Evolutionary conservation across 2,329 filamentous ascomycete species (phyloP), one percentile per base, ranked within the genome.

Genomic region (Peltaster fructicola): DNA sequence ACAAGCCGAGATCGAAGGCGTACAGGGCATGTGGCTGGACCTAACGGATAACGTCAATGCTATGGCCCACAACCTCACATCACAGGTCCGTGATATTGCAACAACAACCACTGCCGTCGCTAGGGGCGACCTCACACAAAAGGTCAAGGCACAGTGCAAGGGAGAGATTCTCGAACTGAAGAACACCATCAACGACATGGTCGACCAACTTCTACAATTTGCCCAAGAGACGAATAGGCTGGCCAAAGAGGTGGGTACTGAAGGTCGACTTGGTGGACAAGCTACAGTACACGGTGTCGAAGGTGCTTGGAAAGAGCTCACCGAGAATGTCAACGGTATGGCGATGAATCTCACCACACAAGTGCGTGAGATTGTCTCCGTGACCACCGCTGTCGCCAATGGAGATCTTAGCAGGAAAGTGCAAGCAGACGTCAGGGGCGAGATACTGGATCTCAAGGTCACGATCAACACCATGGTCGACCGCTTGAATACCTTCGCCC

Each of bases 391-490:
- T 21, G 59, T 63, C 20, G 59, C 59, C 13, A 53, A 56, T 28
- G 59, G 59, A 33, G 59, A 63, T 41, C 44, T 63, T 13, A 61
- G 55, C 39, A 55, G 59, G 31, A 63, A 63, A 39, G 57, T 63
- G 30, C 53, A 57, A 35, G 59, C 57, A 17, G 57, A 63, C 31
- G 59, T 62, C 12, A 51, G 60, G 40, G 59, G 59, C 28, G 59
- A 63, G 34, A 62, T 63, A 27, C 34, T 62, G 29, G 55, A 52
- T 3, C 37, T 98, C 34, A 98, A 98, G 57, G 81, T 84, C 44
- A 98, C 85, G 6, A 71, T 73, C 53, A 73, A 73, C 41, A 63
- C 64, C 43, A 73, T 73, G 68, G 68, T 73, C 38, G 67, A 72
- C 47, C 54, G 65, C 28, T 48, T 73, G 15, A 68, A 68, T 38